These are phyloP conservation scores for Pyrrhoderma lamaoense DNA, from an alignment of 1,284 basidiomycete species.

Conservation along the genomic window DNA sequence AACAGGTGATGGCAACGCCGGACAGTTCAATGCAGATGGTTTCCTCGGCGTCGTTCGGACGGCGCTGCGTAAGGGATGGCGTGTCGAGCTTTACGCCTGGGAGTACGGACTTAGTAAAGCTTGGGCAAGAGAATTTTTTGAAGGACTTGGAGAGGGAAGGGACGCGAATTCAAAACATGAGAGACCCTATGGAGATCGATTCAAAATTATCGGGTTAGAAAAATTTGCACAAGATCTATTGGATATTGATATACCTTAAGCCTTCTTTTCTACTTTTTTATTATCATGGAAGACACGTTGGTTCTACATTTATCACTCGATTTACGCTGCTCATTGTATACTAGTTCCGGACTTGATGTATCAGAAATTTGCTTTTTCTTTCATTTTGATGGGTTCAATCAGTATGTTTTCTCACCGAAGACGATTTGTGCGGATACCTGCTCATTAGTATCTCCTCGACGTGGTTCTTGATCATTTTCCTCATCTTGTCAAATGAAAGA, in stretches of 20 bases:
- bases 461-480: too few relatives aligned
- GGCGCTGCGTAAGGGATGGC: conserved; percentile 80
- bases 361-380: too few relatives aligned
- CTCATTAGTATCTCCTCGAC: too few relatives aligned
- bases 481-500: too few relatives aligned
- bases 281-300: not conserved
- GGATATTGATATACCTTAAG: conserved; percentile 24
- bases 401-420: too few relatives aligned
- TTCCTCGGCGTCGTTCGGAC: conserved; percentile 78
- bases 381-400: too few relatives aligned
- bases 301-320: too few relatives aligned
- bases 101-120: conserved; percentile 67
- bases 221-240: conserved; percentile 51
- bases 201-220: conserved; percentile 52
- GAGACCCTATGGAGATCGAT: conserved; percentile 27
- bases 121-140: conserved; percentile 63
- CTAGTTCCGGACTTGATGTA: too few relatives aligned
- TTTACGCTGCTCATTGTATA: too few relatives aligned
- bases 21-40: conserved; percentile 83
- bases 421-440: too few relatives aligned
- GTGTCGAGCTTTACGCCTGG: conserved; percentile 83
- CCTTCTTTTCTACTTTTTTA: not conserved
- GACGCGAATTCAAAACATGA: conserved; percentile 1
- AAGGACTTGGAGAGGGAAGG: conserved; percentile 33
- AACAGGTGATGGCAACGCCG: conserved; percentile 83